phyloP scores from a whole-genome alignment of 495 filamentous ascomycete genomes.

The Amniculicola lignicola region DNA sequence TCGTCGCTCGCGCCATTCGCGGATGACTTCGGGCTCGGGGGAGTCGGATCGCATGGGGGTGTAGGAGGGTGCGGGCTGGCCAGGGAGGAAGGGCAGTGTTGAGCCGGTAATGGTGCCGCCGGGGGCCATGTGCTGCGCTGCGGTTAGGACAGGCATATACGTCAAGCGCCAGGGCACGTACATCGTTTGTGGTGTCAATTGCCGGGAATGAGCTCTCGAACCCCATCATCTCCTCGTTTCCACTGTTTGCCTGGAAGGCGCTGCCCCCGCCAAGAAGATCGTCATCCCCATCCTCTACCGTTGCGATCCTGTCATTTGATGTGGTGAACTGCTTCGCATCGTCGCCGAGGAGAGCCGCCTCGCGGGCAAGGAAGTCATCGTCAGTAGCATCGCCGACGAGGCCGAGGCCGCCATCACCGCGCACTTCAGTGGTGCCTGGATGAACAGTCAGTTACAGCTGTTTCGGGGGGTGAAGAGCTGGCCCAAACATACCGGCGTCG shows the following conservation, averaged over 20 bases:
- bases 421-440: conserved; percentile 58
- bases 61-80: conserved; percentile 47
- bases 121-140: conserved; percentile 67
- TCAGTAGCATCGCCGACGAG: conserved; percentile 46
- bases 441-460: conserved; percentile 5
- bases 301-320: conserved; percentile 61
- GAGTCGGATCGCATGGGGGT: conserved; percentile 54
- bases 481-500: conserved; percentile 66
- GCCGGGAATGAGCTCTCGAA: conserved; percentile 89
- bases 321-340: conserved; percentile 89
- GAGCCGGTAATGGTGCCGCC: conserved; percentile 86
- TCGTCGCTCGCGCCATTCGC: conserved; percentile 87
- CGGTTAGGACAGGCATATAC: background rate
- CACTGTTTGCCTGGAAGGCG: conserved; percentile 38
- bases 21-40: conserved; percentile 83
- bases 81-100: conserved; percentile 66
- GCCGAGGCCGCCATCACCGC: conserved; percentile 42
- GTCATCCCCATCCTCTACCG: conserved; percentile 59
- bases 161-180: conserved; percentile 36
- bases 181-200: conserved; percentile 76
- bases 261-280: conserved; percentile 68
- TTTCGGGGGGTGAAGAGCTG: conserved; percentile 24
- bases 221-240: conserved; percentile 56
- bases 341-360: conserved; percentile 83
- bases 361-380: conserved; percentile 83